Percentiles rank a stretch among this genome's conserved stretches.
Evolutionary conservation across 148 eudicot species (phyloP).

Genomic region (Arbutus unedo): DNA sequence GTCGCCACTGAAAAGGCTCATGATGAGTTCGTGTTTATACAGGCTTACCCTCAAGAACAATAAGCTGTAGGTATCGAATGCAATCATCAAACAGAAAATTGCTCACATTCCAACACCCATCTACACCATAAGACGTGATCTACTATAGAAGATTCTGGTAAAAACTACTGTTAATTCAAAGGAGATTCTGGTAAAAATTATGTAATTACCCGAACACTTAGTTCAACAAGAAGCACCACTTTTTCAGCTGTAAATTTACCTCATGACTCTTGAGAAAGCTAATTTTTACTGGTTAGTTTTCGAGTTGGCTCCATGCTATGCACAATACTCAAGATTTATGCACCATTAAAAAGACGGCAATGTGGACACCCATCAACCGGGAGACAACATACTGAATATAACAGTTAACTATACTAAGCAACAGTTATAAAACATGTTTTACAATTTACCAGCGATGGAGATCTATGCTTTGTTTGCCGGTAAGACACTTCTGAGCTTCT

Average conservation of each 20-base stretch:
- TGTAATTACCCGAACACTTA: neutral
- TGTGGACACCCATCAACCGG: neutral
- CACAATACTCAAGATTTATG: neutral
- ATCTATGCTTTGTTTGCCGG: slow-evolving; percentile 34
- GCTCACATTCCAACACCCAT: neutral
- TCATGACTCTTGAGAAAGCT: neutral
- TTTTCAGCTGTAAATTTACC: neutral
- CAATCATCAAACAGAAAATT: no score
- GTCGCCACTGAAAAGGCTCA: no score
- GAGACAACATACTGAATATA: neutral
- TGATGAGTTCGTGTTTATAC: no score
- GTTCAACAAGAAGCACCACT: neutral
- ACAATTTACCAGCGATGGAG: slow-evolving; percentile 1
- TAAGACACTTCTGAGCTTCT: slow-evolving; percentile 34
- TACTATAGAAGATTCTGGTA: neutral
- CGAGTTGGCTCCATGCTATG: neutral
- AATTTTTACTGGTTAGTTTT: neutral
- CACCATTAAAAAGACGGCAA: neutral
- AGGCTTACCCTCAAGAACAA: no score
- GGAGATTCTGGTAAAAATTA: neutral
- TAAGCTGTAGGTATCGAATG: no score
- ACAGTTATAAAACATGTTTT: neutral
- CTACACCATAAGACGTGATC: neutral
- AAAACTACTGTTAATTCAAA: neutral
- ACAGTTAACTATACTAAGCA: neutral